phyloP scores from a whole-genome alignment of 805 yeast genomes.

The Helenozyma rhizophorensis region DNA sequence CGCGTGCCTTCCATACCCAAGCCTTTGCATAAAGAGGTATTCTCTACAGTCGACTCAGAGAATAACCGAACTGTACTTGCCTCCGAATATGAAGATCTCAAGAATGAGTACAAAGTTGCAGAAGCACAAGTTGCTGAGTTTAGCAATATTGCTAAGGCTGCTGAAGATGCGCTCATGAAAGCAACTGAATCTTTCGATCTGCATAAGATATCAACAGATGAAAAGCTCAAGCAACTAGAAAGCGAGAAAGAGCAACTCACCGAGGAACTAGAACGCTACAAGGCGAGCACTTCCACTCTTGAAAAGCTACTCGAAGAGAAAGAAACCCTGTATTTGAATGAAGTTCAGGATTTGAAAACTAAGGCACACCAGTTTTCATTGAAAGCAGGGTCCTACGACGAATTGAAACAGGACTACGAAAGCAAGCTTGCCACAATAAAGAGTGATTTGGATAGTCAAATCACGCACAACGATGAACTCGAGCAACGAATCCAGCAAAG shows the following conservation, averaged over 20 bases:
- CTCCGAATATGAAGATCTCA: slow-evolving; percentile 42
- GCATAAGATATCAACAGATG: slow-evolving; percentile 24
- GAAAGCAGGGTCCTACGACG: slow-evolving; percentile 34
- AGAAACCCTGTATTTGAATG: slow-evolving; percentile 3
- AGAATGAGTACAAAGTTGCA: slow-evolving; percentile 53
- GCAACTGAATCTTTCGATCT: slow-evolving; percentile 51
- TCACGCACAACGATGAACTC: slow-evolving; percentile 41
- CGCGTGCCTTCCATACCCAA: slow-evolving; percentile 25
- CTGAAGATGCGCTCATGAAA: slow-evolving; percentile 59
- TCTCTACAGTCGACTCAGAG: not conserved
- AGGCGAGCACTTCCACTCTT: slow-evolving; percentile 3
- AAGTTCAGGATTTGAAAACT: slow-evolving; percentile 16
- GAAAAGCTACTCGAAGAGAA: slow-evolving; percentile 3
- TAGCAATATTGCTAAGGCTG: slow-evolving; percentile 56
- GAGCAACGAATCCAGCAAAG: slow-evolving; percentile 46
- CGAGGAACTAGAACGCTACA: slow-evolving; percentile 15
- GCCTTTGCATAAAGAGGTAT: not conserved
- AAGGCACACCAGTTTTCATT: slow-evolving; percentile 20
- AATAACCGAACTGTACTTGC: slow-evolving; percentile 2
- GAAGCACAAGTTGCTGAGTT: slow-evolving; percentile 57
- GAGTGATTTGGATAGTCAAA: slow-evolving; percentile 38
- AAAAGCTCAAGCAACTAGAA: slow-evolving; percentile 16
- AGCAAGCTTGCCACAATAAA: slow-evolving; percentile 23
- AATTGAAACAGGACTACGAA: slow-evolving; percentile 29
- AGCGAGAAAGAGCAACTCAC: slow-evolving; percentile 22